Percentiles rank a stretch among this genome's conserved stretches.
These are phyloP conservation scores for Amaranthus tricolor DNA, from an alignment of 179 eudicot genomes.

Conservation along the genomic window DNA sequence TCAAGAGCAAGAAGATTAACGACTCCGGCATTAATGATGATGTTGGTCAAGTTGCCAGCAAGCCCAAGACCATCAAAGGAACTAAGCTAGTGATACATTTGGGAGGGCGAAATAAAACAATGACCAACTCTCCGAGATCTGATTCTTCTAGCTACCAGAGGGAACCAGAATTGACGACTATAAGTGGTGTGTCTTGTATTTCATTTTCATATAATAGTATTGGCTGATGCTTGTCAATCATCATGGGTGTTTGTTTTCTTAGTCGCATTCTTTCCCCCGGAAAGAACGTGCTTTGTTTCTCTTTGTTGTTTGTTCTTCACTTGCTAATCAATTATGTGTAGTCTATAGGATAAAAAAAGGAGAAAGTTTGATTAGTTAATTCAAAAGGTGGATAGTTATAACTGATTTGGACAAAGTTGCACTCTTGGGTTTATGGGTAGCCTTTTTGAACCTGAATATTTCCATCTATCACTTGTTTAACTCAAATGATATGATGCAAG, in stretches of 20 bases:
- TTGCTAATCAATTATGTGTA: background rate
- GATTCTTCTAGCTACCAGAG: slow-evolving; percentile 62
- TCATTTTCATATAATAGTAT: slow-evolving; percentile 5
- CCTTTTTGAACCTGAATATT: background rate
- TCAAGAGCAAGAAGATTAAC: slow-evolving; percentile 44
- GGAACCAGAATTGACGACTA: slow-evolving; percentile 49
- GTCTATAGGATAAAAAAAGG: too few relatives aligned
- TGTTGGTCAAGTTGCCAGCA: slow-evolving; percentile 40
- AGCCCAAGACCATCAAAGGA: slow-evolving; percentile 55
- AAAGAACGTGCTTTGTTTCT: background rate
- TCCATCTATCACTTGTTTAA: background rate
- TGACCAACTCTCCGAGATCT: slow-evolving; percentile 61
- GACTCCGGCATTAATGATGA: slow-evolving; percentile 37
- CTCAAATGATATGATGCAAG: background rate
- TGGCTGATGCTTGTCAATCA: background rate
- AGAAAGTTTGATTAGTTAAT: too few relatives aligned
- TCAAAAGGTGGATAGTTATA: background rate
- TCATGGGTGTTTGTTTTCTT: background rate
- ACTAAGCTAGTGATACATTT: slow-evolving; percentile 91
- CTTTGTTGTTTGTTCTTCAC: background rate
- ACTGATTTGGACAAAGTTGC: background rate
- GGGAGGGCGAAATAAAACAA: slow-evolving; percentile 65
- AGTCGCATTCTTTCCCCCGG: background rate
- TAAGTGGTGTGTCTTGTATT: slow-evolving; percentile 54
- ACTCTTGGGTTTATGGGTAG: background rate